Conservation (phyloP, 2,329 filamentous ascomycete genomes). For the Ilyonectria mors-panacis region DNA sequence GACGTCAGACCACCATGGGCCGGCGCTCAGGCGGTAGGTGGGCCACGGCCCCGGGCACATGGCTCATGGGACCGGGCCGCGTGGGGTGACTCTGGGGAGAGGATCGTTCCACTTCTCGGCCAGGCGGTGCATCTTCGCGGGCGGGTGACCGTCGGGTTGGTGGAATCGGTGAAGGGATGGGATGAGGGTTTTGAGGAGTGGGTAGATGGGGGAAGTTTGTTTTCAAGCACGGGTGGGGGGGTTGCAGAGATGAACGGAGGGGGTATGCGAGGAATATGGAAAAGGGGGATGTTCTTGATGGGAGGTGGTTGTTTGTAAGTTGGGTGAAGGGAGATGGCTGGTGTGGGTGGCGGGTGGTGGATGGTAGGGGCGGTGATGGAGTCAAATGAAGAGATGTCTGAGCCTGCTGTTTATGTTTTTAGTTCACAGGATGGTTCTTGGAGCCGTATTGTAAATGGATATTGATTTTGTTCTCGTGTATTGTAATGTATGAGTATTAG, state of each 20-base stretch:
- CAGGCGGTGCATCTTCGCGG: conserved; percentile 2
- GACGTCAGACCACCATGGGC: conserved; percentile 45
- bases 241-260: not conserved
- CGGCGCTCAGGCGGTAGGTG: conserved; percentile 41
- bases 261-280: not conserved
- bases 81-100: not conserved
- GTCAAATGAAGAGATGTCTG: not conserved
- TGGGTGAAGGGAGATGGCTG: not conserved
- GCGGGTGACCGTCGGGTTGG: not conserved
- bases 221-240: not conserved
- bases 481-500: not conserved
- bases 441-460: not conserved
- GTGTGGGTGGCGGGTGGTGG: not conserved
- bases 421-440: not conserved
- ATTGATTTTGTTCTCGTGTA: not conserved
- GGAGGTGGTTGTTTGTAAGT: not conserved
- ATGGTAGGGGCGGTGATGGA: not conserved
- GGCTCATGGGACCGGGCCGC: conserved; percentile 16
- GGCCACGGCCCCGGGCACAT: conserved; percentile 14
- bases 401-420: not conserved
- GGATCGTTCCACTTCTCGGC: conserved; percentile 30
- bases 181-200: not conserved
- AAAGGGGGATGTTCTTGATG: not conserved
- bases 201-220: not conserved
- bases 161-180: not conserved